phyloP scores from a whole-genome alignment of 2,329 filamentous ascomycete genomes.

The Diaporthe sp. region DNA sequence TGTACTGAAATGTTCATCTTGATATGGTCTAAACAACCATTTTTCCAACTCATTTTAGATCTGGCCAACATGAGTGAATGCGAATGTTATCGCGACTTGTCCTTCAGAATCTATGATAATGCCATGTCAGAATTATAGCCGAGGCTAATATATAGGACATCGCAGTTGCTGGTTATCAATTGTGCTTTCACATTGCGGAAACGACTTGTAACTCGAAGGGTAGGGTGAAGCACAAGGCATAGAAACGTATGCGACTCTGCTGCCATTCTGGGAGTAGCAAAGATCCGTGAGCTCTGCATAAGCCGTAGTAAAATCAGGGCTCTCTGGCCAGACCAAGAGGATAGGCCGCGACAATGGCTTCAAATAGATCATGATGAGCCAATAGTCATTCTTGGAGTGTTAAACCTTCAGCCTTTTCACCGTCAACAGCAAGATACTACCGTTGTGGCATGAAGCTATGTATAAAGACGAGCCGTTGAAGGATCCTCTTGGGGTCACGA shows the following conservation, averaged over 20 bases:
- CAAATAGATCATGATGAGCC: not conserved
- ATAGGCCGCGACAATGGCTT: not conserved
- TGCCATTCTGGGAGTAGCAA: not conserved
- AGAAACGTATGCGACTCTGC: not conserved
- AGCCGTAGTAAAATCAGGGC: not conserved
- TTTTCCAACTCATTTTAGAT: not conserved
- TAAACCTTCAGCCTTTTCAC: not conserved
- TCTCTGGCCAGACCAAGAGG: not conserved
- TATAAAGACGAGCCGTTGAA: not conserved
- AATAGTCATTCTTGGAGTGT: not conserved
- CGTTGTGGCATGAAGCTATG: not conserved
- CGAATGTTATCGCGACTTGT: not conserved
- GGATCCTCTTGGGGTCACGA: too few species aligned
- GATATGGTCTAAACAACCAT: not conserved
- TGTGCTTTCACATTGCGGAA: not conserved
- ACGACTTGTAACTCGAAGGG: not conserved
- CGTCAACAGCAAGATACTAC: not conserved
- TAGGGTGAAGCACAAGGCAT: not conserved
- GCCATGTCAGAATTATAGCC: not conserved
- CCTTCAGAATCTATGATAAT: too few species aligned
- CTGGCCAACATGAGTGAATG: not conserved
- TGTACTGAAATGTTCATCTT: not conserved
- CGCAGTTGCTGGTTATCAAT: not conserved
- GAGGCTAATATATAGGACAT: not conserved
- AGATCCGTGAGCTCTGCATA: not conserved